Conservation (phyloP, 108 stramenopile species). For the Schizochytrium sp. region DNA sequence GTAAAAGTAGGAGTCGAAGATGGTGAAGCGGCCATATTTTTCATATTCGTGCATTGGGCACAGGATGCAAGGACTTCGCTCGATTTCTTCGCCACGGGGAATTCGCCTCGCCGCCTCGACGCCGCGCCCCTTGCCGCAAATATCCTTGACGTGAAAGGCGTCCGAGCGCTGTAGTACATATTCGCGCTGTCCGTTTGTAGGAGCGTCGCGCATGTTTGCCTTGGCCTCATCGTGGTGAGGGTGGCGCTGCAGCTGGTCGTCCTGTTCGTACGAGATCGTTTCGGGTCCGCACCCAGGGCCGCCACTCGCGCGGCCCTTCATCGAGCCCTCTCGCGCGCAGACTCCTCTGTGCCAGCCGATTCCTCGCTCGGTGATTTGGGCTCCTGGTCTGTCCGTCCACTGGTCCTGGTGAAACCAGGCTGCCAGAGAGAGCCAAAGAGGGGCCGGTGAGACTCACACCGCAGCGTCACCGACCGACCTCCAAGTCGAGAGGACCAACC, state of each 20-base stretch:
- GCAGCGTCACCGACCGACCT: neutral
- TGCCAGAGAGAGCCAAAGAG: too few species aligned
- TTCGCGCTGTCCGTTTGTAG: too few species aligned
- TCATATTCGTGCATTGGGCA: neutral
- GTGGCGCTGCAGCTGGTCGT: neutral
- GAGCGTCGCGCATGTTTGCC: too few species aligned
- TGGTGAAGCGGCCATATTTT: slow-evolving; percentile 20
- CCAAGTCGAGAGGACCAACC: neutral
- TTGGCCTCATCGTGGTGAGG: too few species aligned
- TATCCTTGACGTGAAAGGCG: neutral
- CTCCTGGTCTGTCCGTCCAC: too few species aligned
- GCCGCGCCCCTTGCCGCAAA: neutral
- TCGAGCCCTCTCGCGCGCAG: too few species aligned
- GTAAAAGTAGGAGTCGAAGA: slow-evolving; percentile 37
- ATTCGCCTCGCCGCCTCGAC: neutral
- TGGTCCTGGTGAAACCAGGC: neutral
- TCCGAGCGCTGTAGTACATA: neutral
- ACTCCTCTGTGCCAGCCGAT: too few species aligned
- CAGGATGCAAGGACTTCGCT: slow-evolving; percentile 17
- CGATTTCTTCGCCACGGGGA: neutral
- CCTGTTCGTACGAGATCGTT: neutral
- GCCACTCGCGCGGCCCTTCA: too few species aligned
- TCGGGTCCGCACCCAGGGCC: too few species aligned
- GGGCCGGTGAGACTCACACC: neutral
- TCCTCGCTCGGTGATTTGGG: too few species aligned